Conservation (phyloP, 345 rosid genomes). For the Syzygium aqueum region DNA sequence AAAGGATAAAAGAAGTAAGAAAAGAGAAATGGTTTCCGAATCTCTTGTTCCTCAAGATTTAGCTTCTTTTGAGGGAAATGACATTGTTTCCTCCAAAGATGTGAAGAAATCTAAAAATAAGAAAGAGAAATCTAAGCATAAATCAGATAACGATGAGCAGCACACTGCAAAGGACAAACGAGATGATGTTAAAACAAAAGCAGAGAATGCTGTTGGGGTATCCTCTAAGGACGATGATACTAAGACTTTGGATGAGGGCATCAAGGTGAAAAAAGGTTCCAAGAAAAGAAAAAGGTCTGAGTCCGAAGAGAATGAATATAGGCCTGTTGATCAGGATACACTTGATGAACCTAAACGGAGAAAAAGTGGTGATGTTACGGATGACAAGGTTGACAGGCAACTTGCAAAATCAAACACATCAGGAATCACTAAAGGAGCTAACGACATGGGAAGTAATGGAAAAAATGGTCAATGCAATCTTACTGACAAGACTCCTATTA, state of each 20-base stretch:
- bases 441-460: neutral
- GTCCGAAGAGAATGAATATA: conserved; percentile 31
- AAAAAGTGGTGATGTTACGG: conserved; percentile 35
- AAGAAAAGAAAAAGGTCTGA: conserved; percentile 72
- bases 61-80: neutral
- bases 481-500: conserved; percentile 15
- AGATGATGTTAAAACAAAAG: neutral
- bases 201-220: neutral
- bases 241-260: conserved; percentile 8
- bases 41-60: neutral
- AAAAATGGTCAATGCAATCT: neutral
- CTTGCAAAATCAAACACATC: conserved; percentile 4
- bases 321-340: conserved; percentile 11
- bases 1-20: conserved; percentile 42
- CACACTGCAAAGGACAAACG: neutral
- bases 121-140: conserved; percentile 30
- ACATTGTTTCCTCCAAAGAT: conserved; percentile 12
- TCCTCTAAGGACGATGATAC: conserved; percentile 3
- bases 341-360: conserved; percentile 43
- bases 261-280: conserved; percentile 25
- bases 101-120: conserved; percentile 32
- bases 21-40: conserved; percentile 15
- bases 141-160: conserved; percentile 10
- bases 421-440: conserved; percentile 1
- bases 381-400: conserved; percentile 6